A percentile compares a stretch with the other conserved stretches of the same genome.
These are phyloP conservation scores for Wickerhamomyces mucosus DNA, from an alignment of 805 yeast species.

Conservation along the genomic window DNA sequence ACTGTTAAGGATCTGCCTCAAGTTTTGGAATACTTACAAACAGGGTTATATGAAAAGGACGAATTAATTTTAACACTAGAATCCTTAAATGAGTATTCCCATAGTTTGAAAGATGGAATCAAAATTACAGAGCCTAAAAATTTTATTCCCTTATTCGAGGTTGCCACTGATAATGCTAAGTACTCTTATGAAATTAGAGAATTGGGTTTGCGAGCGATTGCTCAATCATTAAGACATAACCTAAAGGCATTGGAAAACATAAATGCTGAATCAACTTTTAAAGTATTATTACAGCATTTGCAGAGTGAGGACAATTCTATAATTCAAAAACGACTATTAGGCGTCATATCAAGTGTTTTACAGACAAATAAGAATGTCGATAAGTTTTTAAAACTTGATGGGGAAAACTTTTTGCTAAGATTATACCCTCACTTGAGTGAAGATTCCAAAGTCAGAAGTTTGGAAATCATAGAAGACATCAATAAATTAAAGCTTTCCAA, in stretches of 20 bases:
- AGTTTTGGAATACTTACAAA: constrained; percentile 5
- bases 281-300: constrained; percentile 6
- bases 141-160: constrained; percentile 23
- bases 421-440: constrained; percentile 15
- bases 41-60: constrained; percentile 1
- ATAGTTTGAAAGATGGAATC: constrained; percentile 54
- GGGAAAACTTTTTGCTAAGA: constrained; percentile 18
- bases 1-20: constrained; percentile 11
- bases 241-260: constrained; percentile 43
- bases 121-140: constrained; percentile 28
- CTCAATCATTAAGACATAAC: constrained; percentile 67
- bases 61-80: constrained; percentile 21
- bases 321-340: constrained; percentile 38
- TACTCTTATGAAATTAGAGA: constrained; percentile 31
- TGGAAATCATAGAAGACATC: constrained; percentile 39
- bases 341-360: constrained; percentile 39
- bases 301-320: constrained; percentile 19
- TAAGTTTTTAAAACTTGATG: constrained; percentile 11
- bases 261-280: constrained; percentile 7
- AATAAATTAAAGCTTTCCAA: constrained; percentile 6
- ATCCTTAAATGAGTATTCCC: constrained; percentile 49
- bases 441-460: constrained; percentile 27
- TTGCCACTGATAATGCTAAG: constrained; percentile 14
- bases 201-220: constrained; percentile 47
- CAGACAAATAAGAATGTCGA: constrained; percentile 26